Base-by-base conservation (phyloP, 345 rosid genomes). In the Microthlaspi erraticum region DNA sequence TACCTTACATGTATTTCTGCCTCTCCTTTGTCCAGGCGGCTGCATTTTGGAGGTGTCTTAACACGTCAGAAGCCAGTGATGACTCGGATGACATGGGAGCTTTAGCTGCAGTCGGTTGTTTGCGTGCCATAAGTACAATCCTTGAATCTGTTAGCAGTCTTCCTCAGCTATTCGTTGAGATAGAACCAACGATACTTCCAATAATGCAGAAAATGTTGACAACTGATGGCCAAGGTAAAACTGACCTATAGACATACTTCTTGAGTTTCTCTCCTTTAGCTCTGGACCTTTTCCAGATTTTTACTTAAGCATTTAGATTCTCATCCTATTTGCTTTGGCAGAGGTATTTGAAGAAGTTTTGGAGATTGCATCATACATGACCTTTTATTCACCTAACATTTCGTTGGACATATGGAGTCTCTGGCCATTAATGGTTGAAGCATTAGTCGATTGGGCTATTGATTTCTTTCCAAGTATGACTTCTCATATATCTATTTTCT, bases 331-430 rank as follows among this genome's bases (percentile, higher is more conserved):
- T 72, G 17, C 48, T 81, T 75, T 17, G 72, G 77, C 89, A 95
- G 99, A 95, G 89, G 99, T 95, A 60, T 95, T 87, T 81, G 99
- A 95, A 85, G 99, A 95, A 85, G 93, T 95, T 64, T 75, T 92
- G 90, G 99, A 95, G 81, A 92, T 95, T 76, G 94, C 90, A 44
- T 90, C 98, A n/a, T 88, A 90, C 73, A 92, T 95, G 99, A 91
- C 99, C 68, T 92, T 91, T 80, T 95, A 87, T 74, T 86, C 98
- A 55, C 99, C 99, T 17, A 86, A 83, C 37, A 92, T 95, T 81
- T 89, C 99, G 37, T 53, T 86, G 78, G 96, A 86, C 32, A 90
- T 95, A 96, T 95, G 99, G 99, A 88, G 86, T 77, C 96, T 95
- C 41, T 95, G 99, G 99, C 97, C 98, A 29, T 79, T 95, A 81